Conservation (phyloP, 306 rosid genomes). For the Medicago ruthenica region DNA sequence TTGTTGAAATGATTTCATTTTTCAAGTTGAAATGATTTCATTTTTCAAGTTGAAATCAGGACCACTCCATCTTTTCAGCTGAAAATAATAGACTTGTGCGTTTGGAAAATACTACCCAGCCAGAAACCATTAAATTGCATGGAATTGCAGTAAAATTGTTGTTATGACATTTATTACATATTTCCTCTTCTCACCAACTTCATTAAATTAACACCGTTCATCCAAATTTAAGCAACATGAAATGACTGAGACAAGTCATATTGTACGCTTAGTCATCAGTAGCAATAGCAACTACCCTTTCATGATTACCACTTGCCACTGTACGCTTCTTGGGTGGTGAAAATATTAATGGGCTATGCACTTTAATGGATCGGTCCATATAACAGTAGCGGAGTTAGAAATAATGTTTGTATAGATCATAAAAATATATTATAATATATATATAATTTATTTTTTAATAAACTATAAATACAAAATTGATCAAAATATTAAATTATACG, state of each 20-base stretch:
- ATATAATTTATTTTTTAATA: too few species aligned
- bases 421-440: too few species aligned
- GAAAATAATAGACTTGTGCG: slow-evolving; percentile 30
- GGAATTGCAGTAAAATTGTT: slow-evolving; percentile 46
- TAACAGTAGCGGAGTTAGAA: too few species aligned
- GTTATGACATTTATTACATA: slow-evolving; percentile 45
- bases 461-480: too few species aligned
- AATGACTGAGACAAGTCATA: slow-evolving; percentile 18
- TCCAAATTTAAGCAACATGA: slow-evolving; percentile 27
- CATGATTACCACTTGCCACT: slow-evolving; percentile 8
- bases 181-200: slow-evolving; percentile 50
- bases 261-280: not conserved
- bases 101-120: slow-evolving; percentile 30
- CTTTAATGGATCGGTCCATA: too few species aligned
- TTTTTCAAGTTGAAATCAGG: slow-evolving; percentile 62
- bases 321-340: not conserved
- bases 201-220: slow-evolving; percentile 42
- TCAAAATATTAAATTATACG: too few species aligned
- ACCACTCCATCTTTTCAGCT: slow-evolving; percentile 53
- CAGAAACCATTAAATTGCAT: slow-evolving; percentile 40
- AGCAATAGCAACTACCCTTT: slow-evolving; percentile 32
- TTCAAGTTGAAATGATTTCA: too few species aligned
- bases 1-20: slow-evolving; percentile 73
- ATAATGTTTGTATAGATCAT: too few species aligned
- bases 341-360: too few species aligned